Conservation (phyloP, 805 yeast genomes). For the Soucietia sequanensis region DNA sequence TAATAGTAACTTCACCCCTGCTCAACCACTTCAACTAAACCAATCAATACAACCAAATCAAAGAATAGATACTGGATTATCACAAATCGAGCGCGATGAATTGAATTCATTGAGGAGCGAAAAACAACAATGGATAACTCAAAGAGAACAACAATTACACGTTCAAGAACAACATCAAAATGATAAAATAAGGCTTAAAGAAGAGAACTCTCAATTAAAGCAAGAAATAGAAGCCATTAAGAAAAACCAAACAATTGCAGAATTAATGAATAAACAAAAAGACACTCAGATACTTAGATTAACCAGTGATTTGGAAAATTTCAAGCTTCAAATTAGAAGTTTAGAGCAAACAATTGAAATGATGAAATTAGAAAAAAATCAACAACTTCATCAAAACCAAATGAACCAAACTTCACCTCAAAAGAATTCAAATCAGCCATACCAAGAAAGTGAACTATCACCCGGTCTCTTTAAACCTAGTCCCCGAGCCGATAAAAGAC, state of each 20-base stretch:
- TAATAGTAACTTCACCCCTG: not conserved
- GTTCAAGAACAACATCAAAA: conserved; percentile 19
- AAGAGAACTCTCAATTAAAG: conserved; percentile 23
- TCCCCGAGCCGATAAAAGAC: not conserved
- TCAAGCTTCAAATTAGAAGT: conserved; percentile 51
- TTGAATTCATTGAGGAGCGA: conserved; percentile 52
- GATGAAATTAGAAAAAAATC: conserved; percentile 24
- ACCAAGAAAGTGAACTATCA: not conserved
- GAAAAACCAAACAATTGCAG: conserved; percentile 51
- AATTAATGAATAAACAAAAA: conserved; percentile 57
- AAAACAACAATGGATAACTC: conserved; percentile 43
- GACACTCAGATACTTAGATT: conserved; percentile 66
- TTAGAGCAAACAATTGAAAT: conserved; percentile 47
- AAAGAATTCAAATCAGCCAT: not conserved
- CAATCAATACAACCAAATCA: too few relatives aligned
- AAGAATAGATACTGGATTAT: conserved; percentile 8
- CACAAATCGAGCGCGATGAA: conserved; percentile 40
- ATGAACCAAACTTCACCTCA: too few relatives aligned
- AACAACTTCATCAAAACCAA: conserved; percentile 5
- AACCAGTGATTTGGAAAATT: conserved; percentile 59
- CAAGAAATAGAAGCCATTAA: conserved; percentile 39
- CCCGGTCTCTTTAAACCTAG: too few relatives aligned
- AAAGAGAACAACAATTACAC: conserved; percentile 20
- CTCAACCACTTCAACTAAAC: not conserved
- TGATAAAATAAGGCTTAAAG: conserved; percentile 22